Evolutionary conservation across 2,329 filamentous ascomycete species (phyloP).

Genomic region (Acephala macrosclerotiorum): DNA sequence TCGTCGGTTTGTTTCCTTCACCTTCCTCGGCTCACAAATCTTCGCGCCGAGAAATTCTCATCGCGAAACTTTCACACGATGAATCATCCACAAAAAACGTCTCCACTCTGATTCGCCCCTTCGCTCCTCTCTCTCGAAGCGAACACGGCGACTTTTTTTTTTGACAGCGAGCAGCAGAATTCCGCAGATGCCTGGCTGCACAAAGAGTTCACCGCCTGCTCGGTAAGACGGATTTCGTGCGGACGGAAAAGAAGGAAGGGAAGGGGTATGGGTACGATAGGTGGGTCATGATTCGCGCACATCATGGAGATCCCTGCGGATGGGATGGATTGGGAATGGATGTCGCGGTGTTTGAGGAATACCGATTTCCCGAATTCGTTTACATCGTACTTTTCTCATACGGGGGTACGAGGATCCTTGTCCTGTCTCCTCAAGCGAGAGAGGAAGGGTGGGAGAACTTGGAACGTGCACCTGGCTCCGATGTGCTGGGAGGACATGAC

Average conservation of each 20-base stretch:
- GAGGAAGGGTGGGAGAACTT: background rate
- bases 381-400: background rate
- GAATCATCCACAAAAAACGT: background rate
- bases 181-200: background rate
- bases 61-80: too few relatives aligned
- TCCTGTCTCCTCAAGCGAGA: background rate
- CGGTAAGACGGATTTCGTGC: background rate
- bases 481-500: background rate
- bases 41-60: background rate
- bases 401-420: background rate
- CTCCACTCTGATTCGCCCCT: background rate
- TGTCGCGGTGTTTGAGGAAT: background rate
- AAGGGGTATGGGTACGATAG: too few relatives aligned
- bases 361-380: conserved; percentile 1
- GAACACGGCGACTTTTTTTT: background rate
- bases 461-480: background rate
- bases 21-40: background rate
- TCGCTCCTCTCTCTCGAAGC: background rate
- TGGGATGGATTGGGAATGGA: background rate
- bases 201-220: background rate
- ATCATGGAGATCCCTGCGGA: too few relatives aligned
- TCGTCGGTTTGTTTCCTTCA: background rate
- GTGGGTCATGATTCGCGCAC: too few relatives aligned
- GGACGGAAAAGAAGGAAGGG: too few relatives aligned
- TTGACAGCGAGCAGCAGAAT: background rate